A percentile compares a stretch with the other conserved stretches of the same genome.
These are phyloP conservation scores for Vitis hybrid DNA, from an alignment of 177 flowering plant genomes.

Conservation along the genomic window DNA sequence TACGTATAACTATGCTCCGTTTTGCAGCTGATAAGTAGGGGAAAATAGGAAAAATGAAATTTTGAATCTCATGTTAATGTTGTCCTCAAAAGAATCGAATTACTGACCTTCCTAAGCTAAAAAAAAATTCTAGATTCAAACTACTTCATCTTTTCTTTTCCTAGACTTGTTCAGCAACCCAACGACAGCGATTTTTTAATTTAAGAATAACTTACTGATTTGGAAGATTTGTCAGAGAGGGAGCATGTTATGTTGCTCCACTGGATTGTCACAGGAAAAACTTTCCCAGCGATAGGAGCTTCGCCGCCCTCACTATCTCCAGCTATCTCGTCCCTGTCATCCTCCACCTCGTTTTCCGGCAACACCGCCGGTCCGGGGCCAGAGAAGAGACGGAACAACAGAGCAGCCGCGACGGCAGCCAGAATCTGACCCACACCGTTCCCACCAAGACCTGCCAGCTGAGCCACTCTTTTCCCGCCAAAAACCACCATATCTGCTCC, in stretches of 20 bases:
- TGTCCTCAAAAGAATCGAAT: not conserved
- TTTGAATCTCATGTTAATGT: not conserved
- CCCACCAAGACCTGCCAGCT: constrained; percentile 42
- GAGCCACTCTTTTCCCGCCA: constrained; percentile 51
- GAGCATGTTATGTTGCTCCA: constrained; percentile 85
- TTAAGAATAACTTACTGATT: constrained; percentile 45
- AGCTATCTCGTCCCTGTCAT: constrained; percentile 20
- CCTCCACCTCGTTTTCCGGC: constrained; percentile 41
- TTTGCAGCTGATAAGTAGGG: too few species aligned
- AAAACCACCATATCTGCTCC: constrained; percentile 30
- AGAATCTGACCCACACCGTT: constrained; percentile 73
- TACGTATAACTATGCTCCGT: too few species aligned
- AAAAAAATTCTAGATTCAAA: not conserved
- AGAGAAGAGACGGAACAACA: constrained; percentile 72
- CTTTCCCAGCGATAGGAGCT: constrained; percentile 36
- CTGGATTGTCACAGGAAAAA: constrained; percentile 64
- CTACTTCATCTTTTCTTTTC: not conserved
- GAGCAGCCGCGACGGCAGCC: constrained; percentile 70
- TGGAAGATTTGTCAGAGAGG: constrained; percentile 65
- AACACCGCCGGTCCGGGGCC: constrained; percentile 60
- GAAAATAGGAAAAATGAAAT: too few species aligned
- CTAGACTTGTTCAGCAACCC: not conserved
- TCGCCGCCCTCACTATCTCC: constrained; percentile 32
- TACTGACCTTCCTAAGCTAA: not conserved
- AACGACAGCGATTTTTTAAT: not conserved